phyloP scores from a whole-genome alignment of 139 green algal genomes.

The Diplosphaera chodatii region DNA sequence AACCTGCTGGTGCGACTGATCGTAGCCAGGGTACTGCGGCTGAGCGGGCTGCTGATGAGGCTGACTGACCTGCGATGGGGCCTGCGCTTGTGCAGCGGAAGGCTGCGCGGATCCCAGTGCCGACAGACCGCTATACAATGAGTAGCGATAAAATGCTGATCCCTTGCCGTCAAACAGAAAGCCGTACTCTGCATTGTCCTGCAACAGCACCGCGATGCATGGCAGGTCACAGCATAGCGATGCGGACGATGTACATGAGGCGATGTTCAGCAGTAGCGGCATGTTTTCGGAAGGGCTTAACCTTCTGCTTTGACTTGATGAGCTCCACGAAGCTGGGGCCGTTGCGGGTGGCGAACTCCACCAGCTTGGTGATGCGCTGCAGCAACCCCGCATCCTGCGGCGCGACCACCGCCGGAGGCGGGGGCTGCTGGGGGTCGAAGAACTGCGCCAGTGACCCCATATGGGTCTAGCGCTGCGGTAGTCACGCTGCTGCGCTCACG shows the following conservation, averaged over 20 bases:
- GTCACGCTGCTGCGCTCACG: too few species aligned
- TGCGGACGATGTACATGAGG: too few species aligned
- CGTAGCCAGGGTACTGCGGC: neutral
- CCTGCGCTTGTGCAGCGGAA: neutral
- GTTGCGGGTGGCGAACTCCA: conserved; percentile 26
- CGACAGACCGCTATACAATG: neutral
- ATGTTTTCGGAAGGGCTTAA: too few species aligned
- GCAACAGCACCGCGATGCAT: neutral
- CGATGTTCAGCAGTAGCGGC: too few species aligned
- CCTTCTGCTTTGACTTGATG: conserved; percentile 38
- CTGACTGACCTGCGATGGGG: neutral
- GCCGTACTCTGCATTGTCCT: conserved; percentile 35
- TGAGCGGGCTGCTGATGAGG: conserved; percentile 1
- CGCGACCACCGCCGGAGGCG: conserved; percentile 10
- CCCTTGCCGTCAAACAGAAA: conserved; percentile 30
- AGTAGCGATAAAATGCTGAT: neutral
- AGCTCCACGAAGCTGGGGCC: conserved; percentile 42
- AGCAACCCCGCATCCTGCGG: conserved; percentile 15
- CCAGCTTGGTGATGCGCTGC: conserved; percentile 28
- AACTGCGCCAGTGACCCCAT: conserved; percentile 15
- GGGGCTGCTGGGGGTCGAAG: conserved; percentile 24
- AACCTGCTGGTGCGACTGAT: neutral
- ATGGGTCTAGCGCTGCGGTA: too few species aligned
- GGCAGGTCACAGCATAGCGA: too few species aligned
- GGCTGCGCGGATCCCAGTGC: neutral